These are phyloP conservation scores for Pseudovirgaria hyperparasitica DNA, from an alignment of 2,329 filamentous ascomycete species.

Conservation along the genomic window DNA sequence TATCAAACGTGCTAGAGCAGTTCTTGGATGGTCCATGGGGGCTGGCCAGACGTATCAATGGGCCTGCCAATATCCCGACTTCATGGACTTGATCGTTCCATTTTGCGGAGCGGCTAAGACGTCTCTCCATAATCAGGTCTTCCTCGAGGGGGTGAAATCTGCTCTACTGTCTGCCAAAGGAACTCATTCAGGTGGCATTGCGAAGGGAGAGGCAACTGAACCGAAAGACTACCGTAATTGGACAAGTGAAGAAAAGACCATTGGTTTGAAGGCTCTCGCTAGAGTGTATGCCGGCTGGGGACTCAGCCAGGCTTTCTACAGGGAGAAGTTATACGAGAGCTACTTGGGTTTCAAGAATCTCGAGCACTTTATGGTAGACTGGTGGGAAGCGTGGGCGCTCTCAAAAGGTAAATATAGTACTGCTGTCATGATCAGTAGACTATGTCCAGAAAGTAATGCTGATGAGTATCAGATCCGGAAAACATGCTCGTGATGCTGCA, in stretches of 20 bases:
- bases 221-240: slow-evolving; percentile 33
- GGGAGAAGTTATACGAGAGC: slow-evolving; percentile 54
- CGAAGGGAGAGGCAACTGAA: slow-evolving; percentile 15
- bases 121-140: slow-evolving; percentile 54
- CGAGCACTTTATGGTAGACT: slow-evolving; percentile 61
- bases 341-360: slow-evolving; percentile 52
- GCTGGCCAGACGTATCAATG: slow-evolving; percentile 54
- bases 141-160: slow-evolving; percentile 51
- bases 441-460: not conserved
- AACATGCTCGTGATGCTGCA: slow-evolving; percentile 64
- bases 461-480: slow-evolving; percentile 55
- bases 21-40: slow-evolving; percentile 61
- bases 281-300: slow-evolving; percentile 73
- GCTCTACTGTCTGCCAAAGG: slow-evolving; percentile 46
- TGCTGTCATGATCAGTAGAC: not conserved
- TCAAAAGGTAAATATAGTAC: slow-evolving; percentile 41
- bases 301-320: slow-evolving; percentile 67
- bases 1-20: slow-evolving; percentile 46
- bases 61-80: slow-evolving; percentile 49
- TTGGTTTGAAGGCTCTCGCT: slow-evolving; percentile 57
- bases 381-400: slow-evolving; percentile 65
- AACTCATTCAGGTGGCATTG: slow-evolving; percentile 37
- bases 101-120: slow-evolving; percentile 56
- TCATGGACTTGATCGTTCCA: slow-evolving; percentile 52
- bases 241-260: slow-evolving; percentile 39